These are phyloP conservation scores for Medicago lupulina DNA, from an alignment of 306 rosid species.

Conservation along the genomic window DNA sequence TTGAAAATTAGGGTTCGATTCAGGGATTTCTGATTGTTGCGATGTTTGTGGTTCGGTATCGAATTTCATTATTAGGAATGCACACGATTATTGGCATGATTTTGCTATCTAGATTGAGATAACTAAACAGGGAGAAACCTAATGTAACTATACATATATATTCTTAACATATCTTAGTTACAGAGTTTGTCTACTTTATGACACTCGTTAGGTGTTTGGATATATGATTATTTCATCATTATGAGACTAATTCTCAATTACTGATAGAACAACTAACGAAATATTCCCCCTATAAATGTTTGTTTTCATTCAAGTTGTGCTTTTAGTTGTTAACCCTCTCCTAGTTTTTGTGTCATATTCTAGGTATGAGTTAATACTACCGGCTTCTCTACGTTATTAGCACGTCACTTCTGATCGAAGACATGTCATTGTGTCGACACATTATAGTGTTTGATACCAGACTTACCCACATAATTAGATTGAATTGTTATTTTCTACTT, in stretches of 20 bases:
- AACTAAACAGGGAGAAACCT: neutral
- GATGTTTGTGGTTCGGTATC: neutral
- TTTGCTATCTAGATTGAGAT: neutral
- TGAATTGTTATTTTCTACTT: no score
- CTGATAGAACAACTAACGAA: neutral
- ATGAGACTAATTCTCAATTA: no score
- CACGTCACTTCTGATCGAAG: no score
- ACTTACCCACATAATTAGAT: no score
- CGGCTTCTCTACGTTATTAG: no score
- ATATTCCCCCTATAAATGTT: neutral
- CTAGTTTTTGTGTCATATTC: neutral
- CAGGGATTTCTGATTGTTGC: conserved; percentile 37
- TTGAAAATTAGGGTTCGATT: conserved; percentile 37
- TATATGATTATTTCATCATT: neutral
- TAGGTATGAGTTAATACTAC: no score
- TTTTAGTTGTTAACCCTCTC: no score
- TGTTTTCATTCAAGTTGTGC: neutral
- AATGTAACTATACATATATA: no score
- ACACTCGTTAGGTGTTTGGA: no score
- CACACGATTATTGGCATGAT: neutral
- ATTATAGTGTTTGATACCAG: no score
- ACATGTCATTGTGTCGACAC: no score
- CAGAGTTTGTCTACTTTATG: neutral
- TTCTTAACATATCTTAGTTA: neutral
- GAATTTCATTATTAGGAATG: neutral